These are phyloP conservation scores for Cupressus sempervirens DNA, from an alignment of 75 land plant genomes.

Conservation along the genomic window DNA sequence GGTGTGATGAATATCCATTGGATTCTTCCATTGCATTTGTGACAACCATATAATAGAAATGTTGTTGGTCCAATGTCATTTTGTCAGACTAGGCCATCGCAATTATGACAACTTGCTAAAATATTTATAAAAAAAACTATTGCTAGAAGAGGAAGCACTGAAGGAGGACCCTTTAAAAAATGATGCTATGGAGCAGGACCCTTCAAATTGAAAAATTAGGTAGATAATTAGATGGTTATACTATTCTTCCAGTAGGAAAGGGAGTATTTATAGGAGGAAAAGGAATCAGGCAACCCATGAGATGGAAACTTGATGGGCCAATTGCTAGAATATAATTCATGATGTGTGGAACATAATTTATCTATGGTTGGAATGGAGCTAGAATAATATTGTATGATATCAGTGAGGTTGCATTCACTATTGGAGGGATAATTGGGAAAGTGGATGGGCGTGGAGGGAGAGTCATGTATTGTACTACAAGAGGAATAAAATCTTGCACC, in stretches of 20 bases:
- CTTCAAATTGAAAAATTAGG: not conserved
- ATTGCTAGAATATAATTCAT: not conserved
- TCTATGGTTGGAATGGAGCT: not conserved
- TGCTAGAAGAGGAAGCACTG: no score
- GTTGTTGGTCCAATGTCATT: no score
- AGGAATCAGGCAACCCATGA: not conserved
- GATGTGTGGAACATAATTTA: not conserved
- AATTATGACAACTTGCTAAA: no score
- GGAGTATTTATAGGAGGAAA: not conserved
- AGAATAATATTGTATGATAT: not conserved
- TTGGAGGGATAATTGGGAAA: not conserved
- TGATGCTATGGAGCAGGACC: no score
- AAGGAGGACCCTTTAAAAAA: no score
- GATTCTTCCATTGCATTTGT: no score
- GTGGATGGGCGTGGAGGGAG: not conserved
- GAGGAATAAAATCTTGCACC: not conserved
- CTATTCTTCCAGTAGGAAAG: not conserved
- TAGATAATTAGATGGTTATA: not conserved
- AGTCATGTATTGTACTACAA: not conserved
- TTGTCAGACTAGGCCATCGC: no score
- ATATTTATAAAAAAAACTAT: no score
- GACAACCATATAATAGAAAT: no score
- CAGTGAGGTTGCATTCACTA: not conserved
- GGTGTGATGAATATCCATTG: no score
- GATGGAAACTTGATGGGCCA: not conserved